Evolutionary conservation across 441 rosid species (phyloP), one percentile per base, ranked within the genome.

Genomic region (Populus trichocarpa): DNA sequence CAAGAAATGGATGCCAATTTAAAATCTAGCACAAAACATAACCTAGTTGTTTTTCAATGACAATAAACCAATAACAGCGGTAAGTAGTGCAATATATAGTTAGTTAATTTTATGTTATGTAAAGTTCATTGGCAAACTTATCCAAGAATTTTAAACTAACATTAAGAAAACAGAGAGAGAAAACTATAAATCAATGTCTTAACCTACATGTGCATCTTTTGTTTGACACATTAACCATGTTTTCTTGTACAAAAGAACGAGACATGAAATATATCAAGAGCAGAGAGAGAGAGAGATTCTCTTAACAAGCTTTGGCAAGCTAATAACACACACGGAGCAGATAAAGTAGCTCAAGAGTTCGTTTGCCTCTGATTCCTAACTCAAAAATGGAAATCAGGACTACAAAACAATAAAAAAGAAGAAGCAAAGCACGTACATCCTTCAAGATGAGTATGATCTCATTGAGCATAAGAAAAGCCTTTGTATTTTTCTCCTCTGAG

Each of bases 391-490:
- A 23, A 61, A 70, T 42, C 8, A 14, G 42, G 33, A n/a, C 33
- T 59, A 40, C 7, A 57, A 18, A 73, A 26, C 11, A 9, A 32
- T 72, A 57, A 8, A 20, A 25, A 18, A 25, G 0, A 23, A 53
- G 77, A 77, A 75, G 72, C 65, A 50, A 59, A 67, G 81, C 69
- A 83, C 93, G 84, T 92, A 96, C 99, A 87, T 91, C 94, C 84
- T 96, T 96, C 77, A 91, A 85, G 59, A 89, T 85, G 74, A 94
- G 85, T 84, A 96, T 93, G 81, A 96, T 92, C 87, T 96, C 98
- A 82, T 93, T 94, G 75, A 96, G 91, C 79, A 96, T 87, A 77
- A 90, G 96, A 88, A 96, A 94, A 72, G 90, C 91, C 88, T 88
- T 93, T 42, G 87, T 85, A 82, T 86, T 88, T 81, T 93, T 92